These are phyloP conservation scores for Cordyceps militaris DNA, from an alignment of 2,329 filamentous ascomycete species.

Conservation along the genomic window DNA sequence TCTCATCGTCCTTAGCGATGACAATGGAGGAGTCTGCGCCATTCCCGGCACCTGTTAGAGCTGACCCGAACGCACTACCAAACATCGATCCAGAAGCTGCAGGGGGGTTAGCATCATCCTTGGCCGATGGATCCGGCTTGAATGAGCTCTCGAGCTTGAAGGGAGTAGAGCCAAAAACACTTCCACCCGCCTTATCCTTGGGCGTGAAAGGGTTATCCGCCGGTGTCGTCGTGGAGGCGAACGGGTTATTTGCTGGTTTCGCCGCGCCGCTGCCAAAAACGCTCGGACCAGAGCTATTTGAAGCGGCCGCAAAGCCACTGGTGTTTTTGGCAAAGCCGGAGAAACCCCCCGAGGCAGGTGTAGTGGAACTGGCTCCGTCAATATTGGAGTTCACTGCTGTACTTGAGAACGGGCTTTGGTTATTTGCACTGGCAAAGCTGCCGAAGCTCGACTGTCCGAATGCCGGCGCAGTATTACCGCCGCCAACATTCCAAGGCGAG, in stretches of 20 bases:
- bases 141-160: conserved; percentile 66
- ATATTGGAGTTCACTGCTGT: conserved; percentile 16
- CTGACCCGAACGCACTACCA: conserved; percentile 52
- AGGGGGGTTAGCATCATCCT: conserved; percentile 50
- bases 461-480: conserved; percentile 28
- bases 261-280: conserved; percentile 29
- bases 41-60: conserved; percentile 42
- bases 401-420: conserved; percentile 33
- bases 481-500: conserved; percentile 45
- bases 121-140: conserved; percentile 54
- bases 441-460: conserved; percentile 51
- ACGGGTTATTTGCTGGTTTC: conserved; percentile 30
- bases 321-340: conserved; percentile 47
- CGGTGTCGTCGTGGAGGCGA: conserved; percentile 23
- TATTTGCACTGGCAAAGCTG: conserved; percentile 30
- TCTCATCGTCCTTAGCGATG: conserved; percentile 44
- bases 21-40: conserved; percentile 29
- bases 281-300: conserved; percentile 27
- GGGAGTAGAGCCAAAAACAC: conserved; percentile 41
- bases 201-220: conserved; percentile 8
- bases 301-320: conserved; percentile 50
- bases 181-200: conserved; percentile 25
- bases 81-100: conserved; percentile 44
- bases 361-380: conserved; percentile 7
- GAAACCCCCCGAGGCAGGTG: conserved; percentile 38